Evolutionary conservation across 78 protist genomes (phyloP).

Genomic region (Planoprotostelium fungivorum): DNA sequence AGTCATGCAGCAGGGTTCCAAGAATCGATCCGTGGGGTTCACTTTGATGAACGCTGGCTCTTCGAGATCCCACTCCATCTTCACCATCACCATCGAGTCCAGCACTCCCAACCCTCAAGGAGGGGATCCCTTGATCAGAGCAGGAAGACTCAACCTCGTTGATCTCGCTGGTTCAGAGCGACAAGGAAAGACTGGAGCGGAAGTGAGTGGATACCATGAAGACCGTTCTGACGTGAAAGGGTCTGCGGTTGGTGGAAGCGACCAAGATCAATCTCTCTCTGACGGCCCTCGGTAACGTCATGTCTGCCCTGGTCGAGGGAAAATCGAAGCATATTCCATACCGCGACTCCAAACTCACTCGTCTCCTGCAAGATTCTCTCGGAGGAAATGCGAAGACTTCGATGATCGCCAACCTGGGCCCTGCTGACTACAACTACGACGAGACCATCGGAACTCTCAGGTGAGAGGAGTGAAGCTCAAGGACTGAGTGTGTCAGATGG

Average conservation of each 20-base stretch:
- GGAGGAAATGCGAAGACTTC: constrained; percentile 82
- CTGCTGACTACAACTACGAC: constrained; percentile 54
- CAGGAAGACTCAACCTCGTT: constrained; percentile 60
- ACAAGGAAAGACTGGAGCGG: constrained; percentile 14
- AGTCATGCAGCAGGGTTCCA: constrained; percentile 40
- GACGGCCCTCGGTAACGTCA: constrained; percentile 76
- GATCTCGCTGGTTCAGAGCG: constrained; percentile 91
- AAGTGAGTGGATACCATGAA: background rate
- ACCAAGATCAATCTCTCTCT: constrained; percentile 73
- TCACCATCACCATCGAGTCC: constrained; percentile 57
- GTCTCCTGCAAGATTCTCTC: constrained; percentile 70
- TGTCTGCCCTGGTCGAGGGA: constrained; percentile 29
- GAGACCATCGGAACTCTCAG: constrained; percentile 65
- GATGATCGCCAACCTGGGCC: constrained; percentile 55
- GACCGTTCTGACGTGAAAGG: constrained; percentile 60
- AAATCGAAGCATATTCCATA: constrained; percentile 63
- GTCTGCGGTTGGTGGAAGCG: constrained; percentile 81
- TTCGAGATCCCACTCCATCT: constrained; percentile 79
- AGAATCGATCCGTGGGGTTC: constrained; percentile 64
- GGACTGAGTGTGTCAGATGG: background rate
- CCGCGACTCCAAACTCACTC: constrained; percentile 77
- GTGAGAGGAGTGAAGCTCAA: background rate
- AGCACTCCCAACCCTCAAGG: constrained; percentile 11
- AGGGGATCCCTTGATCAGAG: constrained; percentile 11
- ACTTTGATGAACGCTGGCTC: constrained; percentile 74